Percentiles rank a stretch among this genome's conserved stretches.
These are phyloP conservation scores for Solanum pimpinellifolium DNA, from an alignment of 257 asterid genomes.

Conservation along the genomic window DNA sequence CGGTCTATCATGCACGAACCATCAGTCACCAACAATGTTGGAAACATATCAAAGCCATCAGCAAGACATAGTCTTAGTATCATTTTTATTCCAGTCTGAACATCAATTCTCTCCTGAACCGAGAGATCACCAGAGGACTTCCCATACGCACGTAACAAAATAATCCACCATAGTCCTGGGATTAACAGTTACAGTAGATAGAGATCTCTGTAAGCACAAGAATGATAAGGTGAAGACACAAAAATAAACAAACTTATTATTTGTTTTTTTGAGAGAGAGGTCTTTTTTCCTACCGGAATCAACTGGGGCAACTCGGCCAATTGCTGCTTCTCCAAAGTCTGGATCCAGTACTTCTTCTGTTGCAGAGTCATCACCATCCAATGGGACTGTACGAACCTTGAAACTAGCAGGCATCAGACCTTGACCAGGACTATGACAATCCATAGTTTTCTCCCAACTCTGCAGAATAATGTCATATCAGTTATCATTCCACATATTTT, in stretches of 20 bases:
- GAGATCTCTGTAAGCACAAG: neutral
- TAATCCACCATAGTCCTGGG: conserved; percentile 81
- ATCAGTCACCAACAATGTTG: conserved; percentile 64
- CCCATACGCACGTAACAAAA: conserved; percentile 70
- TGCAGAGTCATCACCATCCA: conserved; percentile 49
- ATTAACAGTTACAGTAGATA: neutral
- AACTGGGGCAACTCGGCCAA: conserved; percentile 77
- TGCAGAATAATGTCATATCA: conserved; percentile 4
- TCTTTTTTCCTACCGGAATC: conserved; percentile 45
- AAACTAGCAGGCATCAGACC: conserved; percentile 84
- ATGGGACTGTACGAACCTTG: conserved; percentile 55
- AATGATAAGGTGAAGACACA: neutral
- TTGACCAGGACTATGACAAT: conserved; percentile 81
- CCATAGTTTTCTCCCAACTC: conserved; percentile 88
- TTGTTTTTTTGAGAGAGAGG: neutral
- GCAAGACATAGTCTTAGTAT: conserved; percentile 63
- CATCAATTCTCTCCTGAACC: conserved; percentile 70
- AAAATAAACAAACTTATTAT: neutral
- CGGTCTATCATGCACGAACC: conserved; percentile 88
- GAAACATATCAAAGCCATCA: conserved; percentile 80
- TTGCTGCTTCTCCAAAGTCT: conserved; percentile 81
- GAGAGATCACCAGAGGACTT: conserved; percentile 64
- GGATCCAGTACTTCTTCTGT: conserved; percentile 70
- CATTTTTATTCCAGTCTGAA: conserved; percentile 80
- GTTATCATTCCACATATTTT: neutral